Evolutionary conservation across 345 rosid genomes (phyloP).

Genomic region (Populus davidiana): DNA sequence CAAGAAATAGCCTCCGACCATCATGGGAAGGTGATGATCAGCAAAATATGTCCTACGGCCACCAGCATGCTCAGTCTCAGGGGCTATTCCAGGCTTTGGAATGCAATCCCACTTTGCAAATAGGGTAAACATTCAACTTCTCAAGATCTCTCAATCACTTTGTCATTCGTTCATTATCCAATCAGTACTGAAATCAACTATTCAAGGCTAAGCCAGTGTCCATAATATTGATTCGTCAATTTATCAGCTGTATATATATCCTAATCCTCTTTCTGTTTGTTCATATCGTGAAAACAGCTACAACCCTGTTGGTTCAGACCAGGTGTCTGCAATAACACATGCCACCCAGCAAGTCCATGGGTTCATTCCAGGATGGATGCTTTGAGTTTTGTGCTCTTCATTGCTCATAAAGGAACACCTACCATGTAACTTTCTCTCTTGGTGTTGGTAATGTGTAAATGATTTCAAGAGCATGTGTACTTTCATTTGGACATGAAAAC

Average conservation of each 20-base stretch:
- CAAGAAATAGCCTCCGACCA: conserved; percentile 49
- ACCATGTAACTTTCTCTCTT: conserved; percentile 11
- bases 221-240: background rate
- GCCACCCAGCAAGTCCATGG: conserved; percentile 62
- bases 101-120: conserved; percentile 94
- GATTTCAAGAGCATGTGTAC: conserved; percentile 26
- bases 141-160: background rate
- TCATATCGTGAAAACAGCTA: conserved; percentile 42
- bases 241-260: background rate
- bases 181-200: background rate
- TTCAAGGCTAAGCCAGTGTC: background rate
- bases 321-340: conserved; percentile 51
- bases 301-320: conserved; percentile 63
- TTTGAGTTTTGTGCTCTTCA: conserved; percentile 35
- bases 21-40: conserved; percentile 76
- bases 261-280: background rate
- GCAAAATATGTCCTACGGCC: conserved; percentile 56
- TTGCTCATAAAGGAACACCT: conserved; percentile 8
- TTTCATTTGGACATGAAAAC: background rate
- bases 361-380: conserved; percentile 99
- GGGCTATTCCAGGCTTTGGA: conserved; percentile 73
- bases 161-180: background rate
- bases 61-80: conserved; percentile 65
- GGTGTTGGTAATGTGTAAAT: conserved; percentile 32
- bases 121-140: conserved; percentile 51